phyloP scores from a whole-genome alignment of 805 yeast genomes.

The Yarrowia divulgata region DNA sequence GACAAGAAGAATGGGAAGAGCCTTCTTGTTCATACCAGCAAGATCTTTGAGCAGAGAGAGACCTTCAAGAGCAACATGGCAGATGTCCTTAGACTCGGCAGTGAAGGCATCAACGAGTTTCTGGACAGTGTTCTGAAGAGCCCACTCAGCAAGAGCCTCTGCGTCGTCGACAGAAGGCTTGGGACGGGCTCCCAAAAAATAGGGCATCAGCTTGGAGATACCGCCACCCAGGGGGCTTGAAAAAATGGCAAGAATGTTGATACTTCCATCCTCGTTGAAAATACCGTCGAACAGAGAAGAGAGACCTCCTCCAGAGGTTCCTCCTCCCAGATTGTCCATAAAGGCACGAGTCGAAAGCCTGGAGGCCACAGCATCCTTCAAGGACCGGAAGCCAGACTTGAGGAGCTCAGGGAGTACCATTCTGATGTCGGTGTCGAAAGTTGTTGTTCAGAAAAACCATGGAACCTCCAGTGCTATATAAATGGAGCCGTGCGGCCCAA shows the following conservation, averaged over 20 bases:
- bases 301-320: not conserved
- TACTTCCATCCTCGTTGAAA: no score
- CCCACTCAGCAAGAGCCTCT: not conserved
- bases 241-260: no score
- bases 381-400: not conserved
- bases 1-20: conserved; percentile 2
- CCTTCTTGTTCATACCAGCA: not conserved
- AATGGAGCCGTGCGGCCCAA: not conserved
- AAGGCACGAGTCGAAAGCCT: not conserved
- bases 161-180: not conserved
- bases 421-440: not conserved
- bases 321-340: not conserved
- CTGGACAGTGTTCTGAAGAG: not conserved
- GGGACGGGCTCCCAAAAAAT: no score
- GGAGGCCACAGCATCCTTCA: conserved; percentile 1
- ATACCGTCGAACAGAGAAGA: not conserved
- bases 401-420: not conserved
- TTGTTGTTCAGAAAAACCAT: not conserved
- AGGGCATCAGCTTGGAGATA: no score
- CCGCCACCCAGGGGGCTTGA: no score
- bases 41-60: not conserved
- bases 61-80: not conserved
- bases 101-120: not conserved
- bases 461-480: not conserved
- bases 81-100: not conserved